These are phyloP conservation scores for Lepidium campestre DNA, from an alignment of 441 rosid genomes.

Conservation along the genomic window DNA sequence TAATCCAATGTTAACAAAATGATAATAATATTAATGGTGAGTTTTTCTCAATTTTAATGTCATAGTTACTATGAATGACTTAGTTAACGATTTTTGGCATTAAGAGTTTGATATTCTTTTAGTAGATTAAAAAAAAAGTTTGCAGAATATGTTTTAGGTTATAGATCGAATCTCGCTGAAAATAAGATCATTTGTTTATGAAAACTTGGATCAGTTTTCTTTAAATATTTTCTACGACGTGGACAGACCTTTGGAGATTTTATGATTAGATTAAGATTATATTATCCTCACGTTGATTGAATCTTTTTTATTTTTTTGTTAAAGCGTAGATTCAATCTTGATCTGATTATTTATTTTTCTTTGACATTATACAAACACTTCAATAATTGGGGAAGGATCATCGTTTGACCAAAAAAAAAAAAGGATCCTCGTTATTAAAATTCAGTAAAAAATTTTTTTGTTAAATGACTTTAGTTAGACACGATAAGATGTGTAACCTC, in stretches of 20 bases:
- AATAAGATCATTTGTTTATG: background rate
- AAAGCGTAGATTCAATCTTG: slow-evolving; percentile 6
- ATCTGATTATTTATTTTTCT: background rate
- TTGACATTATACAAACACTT: background rate
- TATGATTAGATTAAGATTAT: slow-evolving; percentile 16
- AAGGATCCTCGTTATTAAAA: no score
- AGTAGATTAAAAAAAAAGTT: no score
- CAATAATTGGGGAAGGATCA: background rate
- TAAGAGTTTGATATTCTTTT: no score
- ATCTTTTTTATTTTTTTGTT: background rate
- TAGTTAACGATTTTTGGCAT: no score
- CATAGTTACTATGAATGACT: no score
- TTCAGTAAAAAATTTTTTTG: no score
- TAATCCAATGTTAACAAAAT: no score
- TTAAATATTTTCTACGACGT: slow-evolving; percentile 8
- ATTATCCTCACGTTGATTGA: slow-evolving; percentile 9
- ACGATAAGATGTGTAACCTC: background rate
- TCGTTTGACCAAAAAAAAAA: no score
- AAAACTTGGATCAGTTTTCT: background rate
- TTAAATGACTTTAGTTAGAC: background rate
- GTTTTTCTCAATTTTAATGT: no score
- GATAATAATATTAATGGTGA: no score
- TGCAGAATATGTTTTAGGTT: no score
- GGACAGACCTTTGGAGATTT: slow-evolving; percentile 11
- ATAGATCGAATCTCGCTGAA: no score